Evolutionary conservation across 202 grass and related monocot species (phyloP).

Genomic region (Dendrocalamus latiflorus): DNA sequence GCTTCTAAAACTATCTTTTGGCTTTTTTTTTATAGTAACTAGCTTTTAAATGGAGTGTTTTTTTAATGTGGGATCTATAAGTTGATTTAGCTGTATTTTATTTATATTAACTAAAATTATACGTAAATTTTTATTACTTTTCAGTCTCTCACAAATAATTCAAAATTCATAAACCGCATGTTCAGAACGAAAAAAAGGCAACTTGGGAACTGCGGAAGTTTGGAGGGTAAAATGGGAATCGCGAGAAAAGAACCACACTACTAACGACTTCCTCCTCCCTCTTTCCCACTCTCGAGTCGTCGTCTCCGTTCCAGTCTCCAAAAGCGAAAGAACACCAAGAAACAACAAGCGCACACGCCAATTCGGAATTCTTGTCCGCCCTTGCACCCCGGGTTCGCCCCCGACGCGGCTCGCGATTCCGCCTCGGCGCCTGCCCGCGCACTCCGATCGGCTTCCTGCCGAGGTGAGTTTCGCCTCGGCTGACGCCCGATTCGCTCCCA

Average conservation of each 20-base stretch:
- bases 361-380: constrained; percentile 3
- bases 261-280: constrained; percentile 5
- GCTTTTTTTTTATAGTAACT: too few relatives aligned
- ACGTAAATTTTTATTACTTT: too few relatives aligned
- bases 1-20: too few relatives aligned
- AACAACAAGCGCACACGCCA: constrained; percentile 15
- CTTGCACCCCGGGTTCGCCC: background rate
- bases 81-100: too few relatives aligned
- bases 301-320: constrained; percentile 43
- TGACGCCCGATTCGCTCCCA: background rate
- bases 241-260: background rate
- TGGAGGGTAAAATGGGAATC: background rate
- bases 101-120: too few relatives aligned
- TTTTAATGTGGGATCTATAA: too few relatives aligned
- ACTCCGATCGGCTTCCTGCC: constrained; percentile 13
- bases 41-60: too few relatives aligned
- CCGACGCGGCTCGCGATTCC: background rate
- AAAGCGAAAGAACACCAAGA: constrained; percentile 20
- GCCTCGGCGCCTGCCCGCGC: background rate
- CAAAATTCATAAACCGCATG: too few relatives aligned
- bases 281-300: constrained; percentile 35
- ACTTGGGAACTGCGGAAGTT: too few relatives aligned
- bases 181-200: background rate
- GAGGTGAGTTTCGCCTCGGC: constrained; percentile 28
- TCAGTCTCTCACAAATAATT: rapidly evolving